phyloP scores from a whole-genome alignment of 441 rosid species.

The Hura crepitans region DNA sequence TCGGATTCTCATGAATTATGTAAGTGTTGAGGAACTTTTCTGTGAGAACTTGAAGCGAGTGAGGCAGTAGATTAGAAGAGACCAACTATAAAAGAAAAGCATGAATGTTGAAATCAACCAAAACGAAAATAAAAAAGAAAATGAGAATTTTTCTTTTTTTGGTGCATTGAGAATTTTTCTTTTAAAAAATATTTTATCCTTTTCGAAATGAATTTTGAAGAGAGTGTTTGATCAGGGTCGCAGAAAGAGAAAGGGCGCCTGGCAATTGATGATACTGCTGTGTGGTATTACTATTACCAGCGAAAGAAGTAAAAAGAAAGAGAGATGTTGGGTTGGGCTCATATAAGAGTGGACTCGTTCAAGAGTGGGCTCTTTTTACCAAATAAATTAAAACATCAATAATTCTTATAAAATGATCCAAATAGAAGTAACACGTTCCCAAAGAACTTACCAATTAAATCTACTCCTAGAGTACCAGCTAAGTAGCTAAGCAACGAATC shows the following conservation, averaged over 20 bases:
- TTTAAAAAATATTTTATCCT: neutral
- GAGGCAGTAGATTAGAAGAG: constrained; percentile 42
- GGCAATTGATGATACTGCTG: constrained; percentile 32
- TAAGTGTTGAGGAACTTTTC: constrained; percentile 95
- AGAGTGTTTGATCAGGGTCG: constrained; percentile 17
- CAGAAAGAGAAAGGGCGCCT: constrained; percentile 46
- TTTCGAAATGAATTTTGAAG: constrained; percentile 19
- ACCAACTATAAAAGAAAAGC: constrained; percentile 32
- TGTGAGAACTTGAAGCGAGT: constrained; percentile 63
- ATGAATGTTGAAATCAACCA: neutral
- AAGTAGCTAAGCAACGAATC: too few species aligned
- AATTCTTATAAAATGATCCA: too few species aligned
- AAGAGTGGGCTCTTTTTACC: too few species aligned
- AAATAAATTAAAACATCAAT: too few species aligned
- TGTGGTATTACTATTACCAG: constrained; percentile 43
- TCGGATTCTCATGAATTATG: constrained; percentile 57
- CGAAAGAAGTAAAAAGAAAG: constrained; percentile 26
- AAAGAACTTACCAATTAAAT: too few species aligned
- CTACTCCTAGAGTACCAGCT: too few species aligned
- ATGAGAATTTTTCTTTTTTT: too few species aligned
- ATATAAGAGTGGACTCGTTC: constrained; percentile 22
- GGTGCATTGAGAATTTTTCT: too few species aligned
- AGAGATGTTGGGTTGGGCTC: constrained; percentile 26
- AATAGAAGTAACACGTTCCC: too few species aligned
- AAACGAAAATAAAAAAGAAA: neutral